Percentiles rank a stretch among this genome's conserved stretches.
phyloP scores from a whole-genome alignment of 2,329 filamentous ascomycete genomes.

The Trichophyton benhamiae region DNA sequence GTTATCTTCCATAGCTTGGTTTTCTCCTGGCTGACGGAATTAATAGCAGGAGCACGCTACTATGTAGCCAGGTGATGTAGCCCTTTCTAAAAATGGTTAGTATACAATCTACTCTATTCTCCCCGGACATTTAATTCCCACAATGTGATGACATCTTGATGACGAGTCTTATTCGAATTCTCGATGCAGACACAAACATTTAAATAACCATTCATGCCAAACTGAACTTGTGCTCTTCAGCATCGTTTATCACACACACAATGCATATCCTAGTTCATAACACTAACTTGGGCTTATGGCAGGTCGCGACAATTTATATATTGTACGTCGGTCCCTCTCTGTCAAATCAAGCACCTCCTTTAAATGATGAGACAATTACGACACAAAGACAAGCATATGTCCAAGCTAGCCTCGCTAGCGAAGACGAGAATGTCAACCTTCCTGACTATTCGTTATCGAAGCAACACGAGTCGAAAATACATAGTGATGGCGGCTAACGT shows the following conservation, averaged over 20 bases:
- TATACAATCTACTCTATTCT: slow-evolving; percentile 5
- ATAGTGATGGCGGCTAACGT: not conserved
- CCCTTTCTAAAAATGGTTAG: not conserved
- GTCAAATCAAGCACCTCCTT: slow-evolving; percentile 16
- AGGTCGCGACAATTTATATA: not conserved
- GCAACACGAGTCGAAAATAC: not conserved
- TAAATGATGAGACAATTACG: slow-evolving; percentile 69
- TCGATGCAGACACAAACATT: slow-evolving; percentile 47
- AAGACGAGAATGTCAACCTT: slow-evolving; percentile 41
- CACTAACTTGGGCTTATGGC: not conserved
- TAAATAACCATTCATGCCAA: slow-evolving; percentile 49
- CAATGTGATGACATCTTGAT: slow-evolving; percentile 43
- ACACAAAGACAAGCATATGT: slow-evolving; percentile 95
- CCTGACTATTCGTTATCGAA: not conserved
- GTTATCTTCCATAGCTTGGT: not conserved
- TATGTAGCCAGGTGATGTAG: not conserved
- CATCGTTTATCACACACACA: not conserved
- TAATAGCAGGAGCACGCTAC: slow-evolving; percentile 12
- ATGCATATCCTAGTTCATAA: not conserved
- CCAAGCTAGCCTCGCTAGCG: slow-evolving; percentile 48
- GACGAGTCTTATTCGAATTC: slow-evolving; percentile 54
- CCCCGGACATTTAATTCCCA: slow-evolving; percentile 14
- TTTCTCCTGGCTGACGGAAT: not conserved
- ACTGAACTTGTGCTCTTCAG: slow-evolving; percentile 27
- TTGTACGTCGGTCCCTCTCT: not conserved